phyloP scores from a whole-genome alignment of 805 yeast genomes.

The Wickerhamiella galacta region DNA sequence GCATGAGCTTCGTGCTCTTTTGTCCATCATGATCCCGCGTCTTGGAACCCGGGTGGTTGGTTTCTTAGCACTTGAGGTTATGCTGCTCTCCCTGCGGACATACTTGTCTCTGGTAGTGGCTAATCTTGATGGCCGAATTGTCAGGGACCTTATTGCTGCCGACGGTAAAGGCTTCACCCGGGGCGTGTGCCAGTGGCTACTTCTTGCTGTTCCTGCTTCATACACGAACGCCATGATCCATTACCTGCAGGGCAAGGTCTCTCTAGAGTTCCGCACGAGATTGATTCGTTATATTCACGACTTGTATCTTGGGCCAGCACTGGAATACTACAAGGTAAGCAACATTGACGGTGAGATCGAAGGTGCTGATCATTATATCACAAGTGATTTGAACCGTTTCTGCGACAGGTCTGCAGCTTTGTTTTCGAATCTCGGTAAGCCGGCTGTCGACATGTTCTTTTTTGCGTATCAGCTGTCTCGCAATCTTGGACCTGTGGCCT shows the following conservation, averaged over 20 bases:
- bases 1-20: conserved; percentile 55
- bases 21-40: conserved; percentile 71
- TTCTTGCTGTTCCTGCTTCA: conserved; percentile 84
- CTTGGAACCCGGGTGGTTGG: conserved; percentile 49
- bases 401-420: conserved; percentile 67
- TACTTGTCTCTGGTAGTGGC: conserved; percentile 78
- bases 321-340: conserved; percentile 70
- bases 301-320: conserved; percentile 60
- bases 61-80: conserved; percentile 50
- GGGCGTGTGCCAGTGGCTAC: conserved; percentile 73
- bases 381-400: conserved; percentile 70
- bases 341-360: conserved; percentile 36
- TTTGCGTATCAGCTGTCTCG: conserved; percentile 73
- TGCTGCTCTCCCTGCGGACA: conserved; percentile 63
- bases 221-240: conserved; percentile 84
- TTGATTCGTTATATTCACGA: conserved; percentile 79
- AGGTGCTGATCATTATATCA: conserved; percentile 73
- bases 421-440: conserved; percentile 82
- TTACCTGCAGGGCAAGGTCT: conserved; percentile 55
- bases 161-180: conserved; percentile 55
- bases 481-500: conserved; percentile 75
- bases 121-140: conserved; percentile 80
- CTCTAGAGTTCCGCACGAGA: conserved; percentile 71
- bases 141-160: conserved; percentile 71
- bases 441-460: conserved; percentile 68